A percentile compares a stretch with the other conserved stretches of the same genome.
phyloP scores from a whole-genome alignment of 371 early-diverging fungal genomes.

The Lichtheimia corymbifera region DNA sequence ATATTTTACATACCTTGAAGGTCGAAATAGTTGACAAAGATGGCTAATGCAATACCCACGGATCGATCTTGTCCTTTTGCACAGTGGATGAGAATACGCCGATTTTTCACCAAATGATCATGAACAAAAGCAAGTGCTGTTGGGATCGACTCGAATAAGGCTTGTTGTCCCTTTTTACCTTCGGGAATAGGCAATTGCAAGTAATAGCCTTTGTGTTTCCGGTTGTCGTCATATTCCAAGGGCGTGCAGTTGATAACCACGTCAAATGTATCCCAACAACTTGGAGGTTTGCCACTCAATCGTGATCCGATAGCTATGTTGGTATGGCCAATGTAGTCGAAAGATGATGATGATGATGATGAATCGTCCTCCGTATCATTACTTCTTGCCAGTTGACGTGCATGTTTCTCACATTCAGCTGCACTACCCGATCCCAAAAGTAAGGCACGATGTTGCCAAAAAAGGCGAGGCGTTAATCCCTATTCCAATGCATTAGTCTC shows the following conservation, averaged over 20 bases:
- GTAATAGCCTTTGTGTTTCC: slow-evolving; percentile 30
- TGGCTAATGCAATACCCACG: slow-evolving; percentile 74
- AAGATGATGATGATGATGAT: slow-evolving; percentile 10
- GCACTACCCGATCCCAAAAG: slow-evolving; percentile 43
- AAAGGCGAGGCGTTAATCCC: slow-evolving; percentile 55
- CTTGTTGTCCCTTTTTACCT: slow-evolving; percentile 71
- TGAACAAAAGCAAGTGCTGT: slow-evolving; percentile 52
- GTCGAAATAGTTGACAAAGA: slow-evolving; percentile 62
- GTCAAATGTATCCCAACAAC: slow-evolving; percentile 63
- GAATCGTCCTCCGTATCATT: slow-evolving; percentile 9
- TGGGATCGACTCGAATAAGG: slow-evolving; percentile 56
- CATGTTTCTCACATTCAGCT: slow-evolving; percentile 50
- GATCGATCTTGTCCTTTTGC: slow-evolving; percentile 67
- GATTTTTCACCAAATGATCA: slow-evolving; percentile 26
- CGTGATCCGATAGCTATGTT: slow-evolving; percentile 63
- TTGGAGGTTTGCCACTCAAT: slow-evolving; percentile 50
- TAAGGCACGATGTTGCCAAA: slow-evolving; percentile 67
- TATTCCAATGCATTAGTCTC: slow-evolving; percentile 4
- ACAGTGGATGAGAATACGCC: slow-evolving; percentile 59
- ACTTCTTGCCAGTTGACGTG: slow-evolving; percentile 33
- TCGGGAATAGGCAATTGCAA: slow-evolving; percentile 68
- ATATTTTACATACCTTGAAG: slow-evolving; percentile 21
- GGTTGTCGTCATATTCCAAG: slow-evolving; percentile 33
- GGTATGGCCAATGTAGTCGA: slow-evolving; percentile 57
- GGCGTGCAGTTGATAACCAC: slow-evolving; percentile 68